Evolutionary conservation across 306 rosid species (phyloP).

Genomic region (Canavalia gladiata): DNA sequence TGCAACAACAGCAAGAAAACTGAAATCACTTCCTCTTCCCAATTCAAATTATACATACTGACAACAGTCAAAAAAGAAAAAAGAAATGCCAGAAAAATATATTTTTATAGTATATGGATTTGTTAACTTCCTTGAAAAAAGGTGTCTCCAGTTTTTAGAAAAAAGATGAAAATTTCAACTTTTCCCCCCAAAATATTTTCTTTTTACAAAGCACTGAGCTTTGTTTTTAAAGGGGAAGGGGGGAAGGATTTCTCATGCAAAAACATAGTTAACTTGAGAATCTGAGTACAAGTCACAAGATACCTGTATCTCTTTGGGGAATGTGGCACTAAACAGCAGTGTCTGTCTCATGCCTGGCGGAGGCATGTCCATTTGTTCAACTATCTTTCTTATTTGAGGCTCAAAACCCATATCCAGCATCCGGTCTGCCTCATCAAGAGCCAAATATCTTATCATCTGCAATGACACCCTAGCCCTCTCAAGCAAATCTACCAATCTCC

Average conservation of each 20-base stretch:
- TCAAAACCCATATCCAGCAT: conserved; percentile 98
- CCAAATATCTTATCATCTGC: conserved; percentile 78
- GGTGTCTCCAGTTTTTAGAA: conserved; percentile 8
- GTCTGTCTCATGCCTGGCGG: conserved; percentile 81
- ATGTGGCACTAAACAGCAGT: conserved; percentile 85
- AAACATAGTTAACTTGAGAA: conserved; percentile 15
- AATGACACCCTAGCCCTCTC: conserved; percentile 87
- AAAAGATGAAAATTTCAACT: background rate
- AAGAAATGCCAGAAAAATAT: background rate
- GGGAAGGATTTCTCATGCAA: background rate
- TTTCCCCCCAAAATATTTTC: background rate
- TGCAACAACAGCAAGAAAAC: background rate
- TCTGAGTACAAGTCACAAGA: conserved; percentile 32
- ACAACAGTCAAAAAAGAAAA: background rate
- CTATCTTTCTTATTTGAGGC: conserved; percentile 91
- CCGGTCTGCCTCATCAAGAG: conserved; percentile 93
- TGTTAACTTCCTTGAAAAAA: conserved; percentile 1
- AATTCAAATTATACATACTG: conserved; percentile 16
- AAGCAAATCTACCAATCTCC: conserved; percentile 86
- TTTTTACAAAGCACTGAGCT: background rate
- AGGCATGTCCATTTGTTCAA: conserved; percentile 94
- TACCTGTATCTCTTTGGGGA: conserved; percentile 94
- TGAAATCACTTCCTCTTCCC: conserved; percentile 29
- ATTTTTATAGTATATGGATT: background rate
- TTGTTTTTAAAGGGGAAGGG: background rate